These are phyloP conservation scores for Skeletonema tropicum DNA, from an alignment of 108 stramenopile genomes.

Conservation along the genomic window DNA sequence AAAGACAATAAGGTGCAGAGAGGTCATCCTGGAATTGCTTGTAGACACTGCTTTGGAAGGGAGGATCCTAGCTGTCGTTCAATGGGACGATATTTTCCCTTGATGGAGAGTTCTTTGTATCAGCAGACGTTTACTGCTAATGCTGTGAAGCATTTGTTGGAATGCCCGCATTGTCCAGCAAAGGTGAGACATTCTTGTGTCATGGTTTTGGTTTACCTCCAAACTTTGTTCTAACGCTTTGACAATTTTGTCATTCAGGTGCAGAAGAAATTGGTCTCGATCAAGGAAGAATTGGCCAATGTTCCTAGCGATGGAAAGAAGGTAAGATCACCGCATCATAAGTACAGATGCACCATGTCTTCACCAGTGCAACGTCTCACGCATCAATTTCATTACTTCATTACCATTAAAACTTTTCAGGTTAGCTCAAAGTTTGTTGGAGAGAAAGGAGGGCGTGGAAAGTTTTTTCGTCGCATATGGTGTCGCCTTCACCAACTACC, in stretches of 20 bases:
- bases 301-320: constrained; percentile 72
- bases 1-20: constrained; percentile 57
- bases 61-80: constrained; percentile 35
- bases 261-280: constrained; percentile 64
- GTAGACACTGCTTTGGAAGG: constrained; percentile 78
- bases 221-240: neutral
- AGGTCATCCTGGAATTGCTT: constrained; percentile 76
- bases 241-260: constrained; percentile 38
- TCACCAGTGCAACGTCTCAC: constrained; percentile 14
- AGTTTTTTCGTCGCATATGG: constrained; percentile 83
- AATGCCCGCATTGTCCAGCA: constrained; percentile 67
- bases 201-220: neutral
- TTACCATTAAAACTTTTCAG: neutral
- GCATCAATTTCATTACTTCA: neutral
- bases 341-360: constrained; percentile 5
- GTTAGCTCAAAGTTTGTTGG: neutral
- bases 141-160: constrained; percentile 73
- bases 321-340: constrained; percentile 20
- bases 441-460: constrained; percentile 74
- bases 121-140: constrained; percentile 75
- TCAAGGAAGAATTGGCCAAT: constrained; percentile 59
- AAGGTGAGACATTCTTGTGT: constrained; percentile 5
- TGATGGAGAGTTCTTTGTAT: constrained; percentile 68
- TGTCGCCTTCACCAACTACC: constrained; percentile 61
- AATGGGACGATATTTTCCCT: constrained; percentile 79